Percentiles rank a stretch among this genome's conserved stretches.
Conservation (phyloP, 352 stramenopile species). For the Pythium phragmitis region DNA sequence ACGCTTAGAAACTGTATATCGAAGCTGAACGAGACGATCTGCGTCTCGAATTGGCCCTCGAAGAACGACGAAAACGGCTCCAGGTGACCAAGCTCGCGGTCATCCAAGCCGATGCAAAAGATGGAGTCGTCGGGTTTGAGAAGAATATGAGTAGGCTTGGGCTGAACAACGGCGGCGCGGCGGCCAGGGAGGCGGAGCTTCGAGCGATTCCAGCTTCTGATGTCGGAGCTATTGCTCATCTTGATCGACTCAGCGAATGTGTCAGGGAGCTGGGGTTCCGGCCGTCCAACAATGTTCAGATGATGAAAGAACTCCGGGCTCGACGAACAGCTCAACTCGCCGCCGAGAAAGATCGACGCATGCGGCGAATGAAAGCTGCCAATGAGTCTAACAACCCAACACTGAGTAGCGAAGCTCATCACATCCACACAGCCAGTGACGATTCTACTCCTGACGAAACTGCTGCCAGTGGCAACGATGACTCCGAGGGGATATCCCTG, state of each 20-base stretch:
- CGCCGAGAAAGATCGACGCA: slow-evolving; percentile 63
- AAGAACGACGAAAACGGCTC: slow-evolving; percentile 41
- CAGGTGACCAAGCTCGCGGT: slow-evolving; percentile 26
- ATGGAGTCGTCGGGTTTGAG: slow-evolving; percentile 57
- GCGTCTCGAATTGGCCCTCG: slow-evolving; percentile 56
- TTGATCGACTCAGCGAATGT: slow-evolving; percentile 41
- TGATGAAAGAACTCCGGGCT: slow-evolving; percentile 81
- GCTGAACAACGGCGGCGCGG: slow-evolving; percentile 28
- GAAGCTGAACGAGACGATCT: slow-evolving; percentile 51
- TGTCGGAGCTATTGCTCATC: slow-evolving; percentile 38
- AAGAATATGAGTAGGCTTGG: slow-evolving; percentile 65
- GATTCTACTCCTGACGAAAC: background rate
- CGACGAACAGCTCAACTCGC: slow-evolving; percentile 62
- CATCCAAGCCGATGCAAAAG: slow-evolving; percentile 39
- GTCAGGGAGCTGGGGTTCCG: slow-evolving; percentile 62
- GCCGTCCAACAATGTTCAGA: slow-evolving; percentile 75
- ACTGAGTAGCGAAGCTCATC: background rate
- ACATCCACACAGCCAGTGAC: background rate
- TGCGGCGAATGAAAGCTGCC: slow-evolving; percentile 45
- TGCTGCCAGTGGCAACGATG: slow-evolving; percentile 2
- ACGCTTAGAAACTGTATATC: slow-evolving; percentile 32
- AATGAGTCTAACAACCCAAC: slow-evolving; percentile 36
- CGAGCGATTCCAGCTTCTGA: slow-evolving; percentile 44
- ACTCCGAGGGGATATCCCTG: background rate
- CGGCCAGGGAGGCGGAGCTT: slow-evolving; percentile 25